A percentile compares a stretch with the other conserved stretches of the same genome.
Conservation (phyloP, 202 grass and related monocot genomes). For the Miscanthus sacchariflorus region DNA sequence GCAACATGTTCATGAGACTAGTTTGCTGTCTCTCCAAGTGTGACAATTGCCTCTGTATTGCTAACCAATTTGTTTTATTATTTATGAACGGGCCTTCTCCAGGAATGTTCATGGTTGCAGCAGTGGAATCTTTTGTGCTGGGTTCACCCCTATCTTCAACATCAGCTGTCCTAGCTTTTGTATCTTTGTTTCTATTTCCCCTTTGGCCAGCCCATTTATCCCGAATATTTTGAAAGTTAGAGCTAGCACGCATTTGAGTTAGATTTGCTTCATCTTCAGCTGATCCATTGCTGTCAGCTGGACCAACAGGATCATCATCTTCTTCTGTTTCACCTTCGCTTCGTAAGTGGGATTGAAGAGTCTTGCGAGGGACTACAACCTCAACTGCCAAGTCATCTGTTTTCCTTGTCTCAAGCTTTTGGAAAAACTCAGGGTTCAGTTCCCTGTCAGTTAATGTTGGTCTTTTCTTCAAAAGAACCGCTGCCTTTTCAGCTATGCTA, state of each 20-base stretch:
- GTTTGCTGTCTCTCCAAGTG: slow-evolving; percentile 95
- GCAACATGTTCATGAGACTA: slow-evolving; percentile 95
- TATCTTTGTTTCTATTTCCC: slow-evolving; percentile 60
- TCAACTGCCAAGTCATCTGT: slow-evolving; percentile 81
- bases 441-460: slow-evolving; percentile 79
- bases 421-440: slow-evolving; percentile 92
- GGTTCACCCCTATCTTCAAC: slow-evolving; percentile 63
- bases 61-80: slow-evolving; percentile 87
- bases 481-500: slow-evolving; percentile 84
- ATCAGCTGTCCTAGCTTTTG: slow-evolving; percentile 72
- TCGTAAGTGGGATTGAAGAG: slow-evolving; percentile 60
- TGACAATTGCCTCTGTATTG: slow-evolving; percentile 82
- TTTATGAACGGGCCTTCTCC: slow-evolving; percentile 78
- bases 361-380: slow-evolving; percentile 74
- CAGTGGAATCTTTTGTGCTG: slow-evolving; percentile 55
- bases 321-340: slow-evolving; percentile 58
- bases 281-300: slow-evolving; percentile 58
- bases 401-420: slow-evolving; percentile 83
- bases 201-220: slow-evolving; percentile 78
- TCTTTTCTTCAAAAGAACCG: slow-evolving; percentile 85
- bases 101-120: slow-evolving; percentile 52
- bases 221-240: slow-evolving; percentile 62
- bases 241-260: slow-evolving; percentile 49
- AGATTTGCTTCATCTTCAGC: slow-evolving; percentile 62
- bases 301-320: slow-evolving; percentile 57